Evolutionary conservation across 1,284 basidiomycete species (phyloP).

Genomic region (Melanopsichium pennsylvanicum): DNA sequence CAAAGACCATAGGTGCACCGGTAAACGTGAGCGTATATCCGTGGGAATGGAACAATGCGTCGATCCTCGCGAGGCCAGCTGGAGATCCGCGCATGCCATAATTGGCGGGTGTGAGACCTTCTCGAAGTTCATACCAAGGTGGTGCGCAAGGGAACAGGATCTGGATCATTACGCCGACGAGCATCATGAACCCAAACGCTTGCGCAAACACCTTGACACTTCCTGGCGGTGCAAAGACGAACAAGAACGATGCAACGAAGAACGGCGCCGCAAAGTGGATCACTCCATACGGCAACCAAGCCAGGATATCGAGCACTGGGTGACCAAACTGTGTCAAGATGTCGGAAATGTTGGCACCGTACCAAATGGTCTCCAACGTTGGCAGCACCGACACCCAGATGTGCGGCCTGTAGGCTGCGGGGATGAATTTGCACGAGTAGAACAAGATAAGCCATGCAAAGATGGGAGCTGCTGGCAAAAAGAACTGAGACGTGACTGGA

Average conservation of each 20-base stretch:
- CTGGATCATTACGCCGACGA: constrained; percentile 86
- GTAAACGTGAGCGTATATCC: constrained; percentile 87
- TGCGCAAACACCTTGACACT: constrained; percentile 85
- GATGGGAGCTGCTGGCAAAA: constrained; percentile 86
- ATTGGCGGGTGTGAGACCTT: constrained; percentile 92
- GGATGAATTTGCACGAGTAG: constrained; percentile 86
- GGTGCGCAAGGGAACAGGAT: constrained; percentile 90
- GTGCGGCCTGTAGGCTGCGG: constrained; percentile 75
- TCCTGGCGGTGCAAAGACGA: constrained; percentile 80
- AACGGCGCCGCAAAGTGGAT: constrained; percentile 84
- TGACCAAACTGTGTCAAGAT: constrained; percentile 93
- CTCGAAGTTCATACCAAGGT: constrained; percentile 95
- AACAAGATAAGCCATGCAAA: constrained; percentile 76
- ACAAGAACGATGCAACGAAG: constrained; percentile 72
- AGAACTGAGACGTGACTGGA: constrained; percentile 90
- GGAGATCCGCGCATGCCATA: constrained; percentile 88
- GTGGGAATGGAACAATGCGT: constrained; percentile 80
- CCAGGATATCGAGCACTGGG: constrained; percentile 86
- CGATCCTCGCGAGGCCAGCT: constrained; percentile 90
- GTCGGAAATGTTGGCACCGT: constrained; percentile 96
- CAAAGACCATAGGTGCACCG: constrained; percentile 90
- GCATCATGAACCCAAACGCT: constrained; percentile 92
- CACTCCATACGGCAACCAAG: constrained; percentile 95
- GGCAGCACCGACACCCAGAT: constrained; percentile 93
- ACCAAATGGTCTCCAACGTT: constrained; percentile 90